Evolutionary conservation across 768 basidiomycete genomes (phyloP), one percentile per base, ranked within the genome.

Genomic region (Tulasnella sp.): DNA sequence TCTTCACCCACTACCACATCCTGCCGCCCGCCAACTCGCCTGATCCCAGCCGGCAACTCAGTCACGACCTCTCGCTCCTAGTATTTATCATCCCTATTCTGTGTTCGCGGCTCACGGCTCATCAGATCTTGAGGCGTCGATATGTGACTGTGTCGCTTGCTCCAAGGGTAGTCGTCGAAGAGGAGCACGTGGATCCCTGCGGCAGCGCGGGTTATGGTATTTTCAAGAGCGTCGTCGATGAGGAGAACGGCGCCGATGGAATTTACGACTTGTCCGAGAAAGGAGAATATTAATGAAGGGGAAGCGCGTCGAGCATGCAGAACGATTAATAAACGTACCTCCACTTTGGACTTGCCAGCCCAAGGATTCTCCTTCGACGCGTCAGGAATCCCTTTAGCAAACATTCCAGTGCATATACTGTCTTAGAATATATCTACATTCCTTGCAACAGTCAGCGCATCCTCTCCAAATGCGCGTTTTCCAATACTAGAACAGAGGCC

Each of bases 171-270:
- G 19, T n/a, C 29, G 54, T 54, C 64, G 36, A 75, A 75, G 0
- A 75, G 58, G 17, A 75, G 34, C 36, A 75, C 74, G 67, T 64
- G 74, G 52, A 75, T 75, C n/a, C n/a, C n/a, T n/a, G n/a, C n/a
- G n/a, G 72, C 72, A 11, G 72, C 54, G 72, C 45, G 7, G 14
- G 54, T 64, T 75, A 1, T 6, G 31, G 54, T 54, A 25, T 75
- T 75, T 22, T 75, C 74, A 15, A 75, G 74, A n/a, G 74, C 71
- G 54, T 75, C 74, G 54, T 75, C 74, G 31, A 75, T 75, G 2
- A 75, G 67, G 8, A 75, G 74, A 1, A 75, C 74, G 25, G 49
- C 64, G 31, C 54, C 54, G 19, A 31, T 64, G 31, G 58, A 1
- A 19, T 37, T 67, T 19, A 75, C 36, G 9, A 75, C 74, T 54